Percentiles rank a stretch among this genome's conserved stretches.
Conservation (phyloP, 495 filamentous ascomycete species). For the Penicillium bovifimosum region DNA sequence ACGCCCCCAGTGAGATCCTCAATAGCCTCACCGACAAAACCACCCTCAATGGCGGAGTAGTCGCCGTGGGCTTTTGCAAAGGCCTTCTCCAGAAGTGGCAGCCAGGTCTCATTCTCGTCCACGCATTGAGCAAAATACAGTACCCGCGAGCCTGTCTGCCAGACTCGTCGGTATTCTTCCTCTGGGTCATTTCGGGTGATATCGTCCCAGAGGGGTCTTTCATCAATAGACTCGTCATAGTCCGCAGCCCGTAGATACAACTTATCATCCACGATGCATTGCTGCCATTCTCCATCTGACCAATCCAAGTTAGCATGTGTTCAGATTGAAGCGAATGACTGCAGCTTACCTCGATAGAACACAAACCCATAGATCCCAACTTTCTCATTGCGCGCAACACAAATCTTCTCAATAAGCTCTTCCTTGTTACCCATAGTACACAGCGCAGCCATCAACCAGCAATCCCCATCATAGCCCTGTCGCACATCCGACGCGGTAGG, state of each 20-base stretch:
- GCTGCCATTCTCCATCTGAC: conserved; percentile 84
- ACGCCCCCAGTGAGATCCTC: conserved; percentile 93
- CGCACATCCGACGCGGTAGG: conserved; percentile 77
- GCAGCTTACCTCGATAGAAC: conserved; percentile 64
- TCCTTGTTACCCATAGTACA: conserved; percentile 78
- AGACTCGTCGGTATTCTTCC: conserved; percentile 68
- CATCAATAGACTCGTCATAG: conserved; percentile 66
- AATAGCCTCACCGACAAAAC: conserved; percentile 80
- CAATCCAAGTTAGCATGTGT: conserved; percentile 1
- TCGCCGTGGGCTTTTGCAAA: conserved; percentile 95
- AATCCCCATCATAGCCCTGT: conserved; percentile 77
- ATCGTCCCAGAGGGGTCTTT: conserved; percentile 65
- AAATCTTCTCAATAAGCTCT: conserved; percentile 72
- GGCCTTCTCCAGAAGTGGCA: conserved; percentile 90
- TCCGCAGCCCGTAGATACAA: conserved; percentile 78
- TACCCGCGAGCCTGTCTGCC: conserved; percentile 71
- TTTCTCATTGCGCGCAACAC: conserved; percentile 71
- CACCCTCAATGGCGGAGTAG: conserved; percentile 76
- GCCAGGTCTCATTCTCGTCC: conserved; percentile 87
- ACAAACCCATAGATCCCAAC: conserved; percentile 94
- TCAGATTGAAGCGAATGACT: too few species aligned
- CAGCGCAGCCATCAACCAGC: conserved; percentile 86
- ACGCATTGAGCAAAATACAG: conserved; percentile 84
- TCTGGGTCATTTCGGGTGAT: conserved; percentile 66
- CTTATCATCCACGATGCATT: conserved; percentile 82